Evolutionary conservation across 1,284 basidiomycete genomes (phyloP), one percentile per base, ranked within the genome.

Genomic region (Fomitopsis pinicola): DNA sequence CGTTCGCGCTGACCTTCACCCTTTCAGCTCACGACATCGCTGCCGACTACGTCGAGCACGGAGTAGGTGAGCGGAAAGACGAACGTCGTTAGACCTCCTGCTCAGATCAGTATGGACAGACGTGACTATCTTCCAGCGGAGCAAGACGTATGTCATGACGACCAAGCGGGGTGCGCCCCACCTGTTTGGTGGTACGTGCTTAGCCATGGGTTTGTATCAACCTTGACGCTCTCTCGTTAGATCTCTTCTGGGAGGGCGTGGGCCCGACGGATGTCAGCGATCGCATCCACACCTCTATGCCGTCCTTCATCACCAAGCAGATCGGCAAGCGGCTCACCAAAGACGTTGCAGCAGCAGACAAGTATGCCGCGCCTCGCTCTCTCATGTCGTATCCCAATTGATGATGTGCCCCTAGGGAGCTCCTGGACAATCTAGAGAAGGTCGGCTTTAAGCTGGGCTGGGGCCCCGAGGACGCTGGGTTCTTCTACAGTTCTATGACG

Each of bases 51-150:
- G 74, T 72, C 22, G 72, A 78, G 36, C 73, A 81, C 60, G 81
- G 79, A 40, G 75, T 78, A 14, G 77, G 81, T 73, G 64, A 52
- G 74, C 67, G 15, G 42, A 2, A 4, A 22, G 12, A n/a, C 5
- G 12, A 6, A 36, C 9, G 38, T 22, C 7, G 5, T 26, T 35
- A 42, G 2, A 5, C 9, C 26, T 0, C 45, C 15, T 33, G 8
- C 45, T 55, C 19, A 10, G 12, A 4, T 4, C 28, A 5, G 15
- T n/a, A 9, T 40, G 40, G 45, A 22, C 40, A 82, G 82, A 83
- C 54, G 78, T 85, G 5, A 87, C 85, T 2, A 84, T 88, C 75
- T 80, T 82, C 62, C 88, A 90, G 71, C 79, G 88, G 33, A 78
- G 78, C 42, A 78, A 82, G 4, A 89, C 85, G 7, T 88, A 85